A percentile compares a stretch with the other conserved stretches of the same genome.
Conservation (phyloP, 148 eudicot species). For the Camellia sinensis region DNA sequence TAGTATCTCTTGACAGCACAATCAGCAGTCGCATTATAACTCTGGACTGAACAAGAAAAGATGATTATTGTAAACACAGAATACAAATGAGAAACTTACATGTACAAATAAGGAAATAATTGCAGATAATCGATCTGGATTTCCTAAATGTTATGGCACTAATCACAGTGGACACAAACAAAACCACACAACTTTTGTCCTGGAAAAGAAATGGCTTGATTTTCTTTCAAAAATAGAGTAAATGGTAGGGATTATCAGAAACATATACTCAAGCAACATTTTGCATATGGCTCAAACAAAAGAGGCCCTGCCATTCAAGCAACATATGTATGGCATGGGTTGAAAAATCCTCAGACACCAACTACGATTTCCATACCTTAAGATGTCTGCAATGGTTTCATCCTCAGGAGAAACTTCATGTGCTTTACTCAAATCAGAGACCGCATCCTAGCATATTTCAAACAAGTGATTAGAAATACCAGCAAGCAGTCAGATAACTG, state of each 20-base stretch:
- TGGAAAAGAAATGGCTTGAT: not conserved
- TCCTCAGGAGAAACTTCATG: constrained; percentile 86
- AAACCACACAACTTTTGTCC: not conserved
- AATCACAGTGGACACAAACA: not conserved
- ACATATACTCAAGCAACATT: constrained; percentile 2
- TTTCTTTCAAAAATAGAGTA: not conserved
- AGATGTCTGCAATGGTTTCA: constrained; percentile 84
- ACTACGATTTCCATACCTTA: constrained; percentile 47
- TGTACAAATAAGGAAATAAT: not conserved
- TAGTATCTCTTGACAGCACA: not conserved
- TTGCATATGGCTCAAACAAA: not conserved
- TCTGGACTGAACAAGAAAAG: not conserved
- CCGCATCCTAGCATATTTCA: constrained; percentile 55
- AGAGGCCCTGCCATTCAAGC: not conserved
- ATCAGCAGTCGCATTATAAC: not conserved
- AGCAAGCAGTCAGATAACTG: not conserved
- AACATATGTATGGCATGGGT: not conserved
- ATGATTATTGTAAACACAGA: not conserved
- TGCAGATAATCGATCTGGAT: not conserved
- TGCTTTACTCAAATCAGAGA: constrained; percentile 72
- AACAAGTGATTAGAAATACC: not conserved
- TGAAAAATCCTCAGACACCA: not conserved
- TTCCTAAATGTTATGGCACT: not conserved
- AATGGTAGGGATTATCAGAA: not conserved
- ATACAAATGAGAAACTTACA: not conserved